These are phyloP conservation scores for Xanthoconium stramineum DNA, from an alignment of 768 basidiomycete genomes.

Conservation along the genomic window DNA sequence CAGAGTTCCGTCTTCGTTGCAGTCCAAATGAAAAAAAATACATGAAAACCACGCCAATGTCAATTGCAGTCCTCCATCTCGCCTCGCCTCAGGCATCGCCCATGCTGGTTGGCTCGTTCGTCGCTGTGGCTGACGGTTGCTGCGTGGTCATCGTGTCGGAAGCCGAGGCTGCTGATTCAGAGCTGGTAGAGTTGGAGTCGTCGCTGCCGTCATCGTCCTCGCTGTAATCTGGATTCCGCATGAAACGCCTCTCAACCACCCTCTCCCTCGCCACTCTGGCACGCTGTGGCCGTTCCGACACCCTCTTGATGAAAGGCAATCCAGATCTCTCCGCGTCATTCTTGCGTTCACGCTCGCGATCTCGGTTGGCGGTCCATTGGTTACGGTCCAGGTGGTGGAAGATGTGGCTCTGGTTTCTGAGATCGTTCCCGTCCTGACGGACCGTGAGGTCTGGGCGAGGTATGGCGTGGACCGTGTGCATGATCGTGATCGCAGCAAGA, in stretches of 20 bases:
- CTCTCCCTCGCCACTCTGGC: slow-evolving; percentile 1
- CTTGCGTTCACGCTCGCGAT: slow-evolving; percentile 4
- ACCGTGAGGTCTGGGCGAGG: slow-evolving; percentile 25
- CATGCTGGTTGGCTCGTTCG: slow-evolving; percentile 5
- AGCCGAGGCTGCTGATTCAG: background rate
- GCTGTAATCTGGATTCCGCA: slow-evolving; percentile 29
- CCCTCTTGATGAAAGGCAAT: background rate
- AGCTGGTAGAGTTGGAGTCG: slow-evolving; percentile 3
- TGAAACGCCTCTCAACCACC: slow-evolving; percentile 13
- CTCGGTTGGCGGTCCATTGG: slow-evolving; percentile 20
- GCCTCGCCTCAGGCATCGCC: slow-evolving; percentile 1
- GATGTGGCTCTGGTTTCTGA: slow-evolving; percentile 19
- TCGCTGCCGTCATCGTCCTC: slow-evolving; percentile 6
- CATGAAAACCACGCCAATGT: background rate
- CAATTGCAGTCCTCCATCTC: background rate
- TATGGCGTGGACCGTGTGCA: slow-evolving; percentile 16
- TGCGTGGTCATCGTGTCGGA: slow-evolving; percentile 14
- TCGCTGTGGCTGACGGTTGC: slow-evolving; percentile 3
- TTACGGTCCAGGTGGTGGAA: slow-evolving; percentile 32
- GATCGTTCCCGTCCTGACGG: slow-evolving; percentile 13
- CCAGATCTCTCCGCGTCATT: background rate
- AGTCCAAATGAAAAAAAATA: background rate
- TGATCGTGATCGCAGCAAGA: slow-evolving; percentile 25
- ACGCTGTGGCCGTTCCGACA: background rate
- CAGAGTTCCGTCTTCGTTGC: background rate